Conservation (phyloP, 2,329 filamentous ascomycete species). For the Stemphylium beticola region DNA sequence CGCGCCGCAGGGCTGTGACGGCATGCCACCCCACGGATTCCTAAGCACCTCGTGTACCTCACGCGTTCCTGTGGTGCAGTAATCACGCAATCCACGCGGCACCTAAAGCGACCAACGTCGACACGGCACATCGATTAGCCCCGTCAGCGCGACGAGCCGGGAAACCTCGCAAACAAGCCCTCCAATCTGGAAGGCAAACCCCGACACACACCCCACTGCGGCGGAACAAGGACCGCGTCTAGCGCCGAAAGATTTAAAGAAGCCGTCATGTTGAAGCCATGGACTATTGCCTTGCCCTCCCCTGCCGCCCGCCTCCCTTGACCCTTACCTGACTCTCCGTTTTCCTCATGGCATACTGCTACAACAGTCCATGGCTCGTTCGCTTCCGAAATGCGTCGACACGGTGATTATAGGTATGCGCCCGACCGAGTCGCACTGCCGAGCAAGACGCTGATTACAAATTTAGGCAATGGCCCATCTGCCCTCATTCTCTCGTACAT, state of each 20-base stretch:
- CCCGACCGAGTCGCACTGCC: background rate
- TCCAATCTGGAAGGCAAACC: conserved; percentile 33
- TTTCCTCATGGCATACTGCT: conserved; percentile 41
- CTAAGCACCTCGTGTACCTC: conserved; percentile 20
- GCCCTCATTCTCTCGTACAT: conserved; percentile 68
- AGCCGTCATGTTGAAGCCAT: conserved; percentile 42
- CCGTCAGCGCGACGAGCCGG: conserved; percentile 15
- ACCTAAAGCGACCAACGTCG: background rate
- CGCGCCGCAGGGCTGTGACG: conserved; percentile 17
- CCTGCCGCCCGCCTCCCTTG: conserved; percentile 17
- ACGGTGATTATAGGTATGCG: conserved; percentile 49
- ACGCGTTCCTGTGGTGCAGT: conserved; percentile 20
- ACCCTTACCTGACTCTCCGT: conserved; percentile 8
- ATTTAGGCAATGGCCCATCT: conserved; percentile 65
- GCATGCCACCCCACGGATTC: conserved; percentile 25
- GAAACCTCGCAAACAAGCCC: conserved; percentile 14
- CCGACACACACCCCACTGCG: conserved; percentile 22
- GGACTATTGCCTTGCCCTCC: conserved; percentile 31
- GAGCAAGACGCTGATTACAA: conserved; percentile 32
- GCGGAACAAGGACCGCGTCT: conserved; percentile 29
- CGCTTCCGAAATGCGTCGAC: conserved; percentile 47
- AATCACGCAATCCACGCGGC: conserved; percentile 14
- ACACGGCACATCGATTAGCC: conserved; percentile 4
- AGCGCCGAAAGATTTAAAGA: conserved; percentile 36
- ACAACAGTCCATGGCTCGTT: conserved; percentile 47